Base-by-base conservation (phyloP, 177 flowering plant genomes). In the Vitis hybrid region DNA sequence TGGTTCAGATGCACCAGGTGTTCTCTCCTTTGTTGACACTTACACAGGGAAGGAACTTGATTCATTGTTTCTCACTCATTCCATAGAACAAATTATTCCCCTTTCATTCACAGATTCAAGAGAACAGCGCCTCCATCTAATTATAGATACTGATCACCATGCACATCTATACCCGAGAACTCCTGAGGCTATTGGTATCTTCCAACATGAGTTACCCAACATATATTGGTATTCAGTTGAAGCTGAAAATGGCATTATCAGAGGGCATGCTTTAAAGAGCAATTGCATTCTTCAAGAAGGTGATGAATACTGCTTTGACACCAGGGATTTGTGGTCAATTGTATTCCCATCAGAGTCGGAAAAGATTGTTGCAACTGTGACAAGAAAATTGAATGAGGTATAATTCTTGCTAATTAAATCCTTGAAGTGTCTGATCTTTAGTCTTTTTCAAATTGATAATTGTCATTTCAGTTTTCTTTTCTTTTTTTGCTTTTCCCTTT, bases 191-290 rank as follows among this genome's bases (percentile, higher is more conserved):
- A 55, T 80, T 54, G 80, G 64, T 54, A 78, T 88, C 51, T 82
- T 94, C 65, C 80, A 83, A 68, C 78, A 51, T 21, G 97, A 93
- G 78, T 80, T 78, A 51, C 70, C 84, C 69, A 92, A 96, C 77
- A 74, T 91, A 60, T 91, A 93, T 75, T 93, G 97, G 97, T 92
- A 93, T 68, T 86, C 90, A 5, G 89, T 94, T 77, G 97, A 91
- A 49, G 70, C 76, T 69, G 86, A 86, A 54, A 82, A 77, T 68
- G 87, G 84, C 75, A 88, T 93, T 60, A 80, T 96, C 65, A 88
- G 77, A 80, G 99, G 99, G 48, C 82, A 86, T 79, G 85, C 70
- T 30, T 68, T 88, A 65, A 78, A 85, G 62, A 59, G 80, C 15
- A 82, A 80, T 17, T 88, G 94, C 79, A 58, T 54, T 69, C 74